Percentiles rank a stretch among this genome's conserved stretches.
Evolutionary conservation across 2,329 filamentous ascomycete genomes (phyloP).

Genomic region (Colletotrichum neosansevieriae): DNA sequence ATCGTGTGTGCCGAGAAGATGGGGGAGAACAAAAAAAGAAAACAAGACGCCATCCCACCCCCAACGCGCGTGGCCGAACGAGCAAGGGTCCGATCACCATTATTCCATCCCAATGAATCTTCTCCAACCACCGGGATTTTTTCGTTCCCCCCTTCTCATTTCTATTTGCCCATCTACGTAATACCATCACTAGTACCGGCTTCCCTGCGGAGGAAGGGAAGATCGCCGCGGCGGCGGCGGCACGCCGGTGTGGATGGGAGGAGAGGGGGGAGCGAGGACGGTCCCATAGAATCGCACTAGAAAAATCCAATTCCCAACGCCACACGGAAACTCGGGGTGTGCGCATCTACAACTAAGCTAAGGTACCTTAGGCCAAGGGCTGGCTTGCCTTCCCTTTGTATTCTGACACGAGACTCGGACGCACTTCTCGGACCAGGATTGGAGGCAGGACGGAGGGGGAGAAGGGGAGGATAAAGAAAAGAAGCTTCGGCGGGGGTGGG

Average conservation of each 20-base stretch:
- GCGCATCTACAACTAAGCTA: too few species aligned
- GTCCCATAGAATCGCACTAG: too few species aligned
- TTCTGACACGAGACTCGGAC: slow-evolving; percentile 32
- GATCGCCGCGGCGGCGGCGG: background rate
- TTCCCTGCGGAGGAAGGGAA: background rate
- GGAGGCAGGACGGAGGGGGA: background rate
- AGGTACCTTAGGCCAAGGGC: too few species aligned
- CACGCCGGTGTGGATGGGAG: too few species aligned
- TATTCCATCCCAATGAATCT: too few species aligned
- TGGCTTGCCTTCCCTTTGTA: background rate
- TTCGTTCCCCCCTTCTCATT: background rate
- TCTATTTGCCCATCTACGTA: background rate
- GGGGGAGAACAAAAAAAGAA: background rate
- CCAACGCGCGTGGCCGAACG: background rate
- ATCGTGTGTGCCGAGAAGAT: slow-evolving; percentile 3
- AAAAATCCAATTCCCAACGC: too few species aligned
- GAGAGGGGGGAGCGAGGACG: too few species aligned
- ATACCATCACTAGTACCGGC: background rate
- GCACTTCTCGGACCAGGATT: slow-evolving; percentile 21
- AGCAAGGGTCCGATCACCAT: slow-evolving; percentile 8
- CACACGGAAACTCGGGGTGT: too few species aligned
- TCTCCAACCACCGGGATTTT: background rate
- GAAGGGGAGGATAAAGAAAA: background rate
- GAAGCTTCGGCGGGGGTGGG: background rate
- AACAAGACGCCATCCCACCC: slow-evolving; percentile 4